Base-by-base conservation (phyloP, 495 filamentous ascomycete genomes). In the Penicillium simplicissimum region DNA sequence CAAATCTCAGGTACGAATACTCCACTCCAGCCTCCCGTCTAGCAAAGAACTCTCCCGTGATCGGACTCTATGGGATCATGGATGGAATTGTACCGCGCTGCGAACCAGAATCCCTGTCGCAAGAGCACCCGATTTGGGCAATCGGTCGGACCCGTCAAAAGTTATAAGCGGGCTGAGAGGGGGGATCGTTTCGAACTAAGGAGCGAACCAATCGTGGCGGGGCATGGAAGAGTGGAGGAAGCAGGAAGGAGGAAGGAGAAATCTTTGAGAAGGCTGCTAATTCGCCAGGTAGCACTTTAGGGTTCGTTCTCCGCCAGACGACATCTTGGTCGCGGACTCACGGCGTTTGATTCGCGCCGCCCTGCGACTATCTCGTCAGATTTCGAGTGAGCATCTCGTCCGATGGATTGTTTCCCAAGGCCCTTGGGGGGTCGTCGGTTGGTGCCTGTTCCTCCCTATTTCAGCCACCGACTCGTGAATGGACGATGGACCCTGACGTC, bases 401-500 rank as follows among this genome's bases (percentile, higher is more conserved):
- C n/a, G 38, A n/a, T 17, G 8, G 7, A 8, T 35, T 33, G 42
- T 35, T 17, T 38, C 15, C 23, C 23, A 25, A 3, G 23, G 23
- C 23, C n/a, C n/a, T n/a, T n/a, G n/a, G n/a, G 23, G 23, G 23
- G 36, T 13, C 9, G 58, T 59, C 63, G 51, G 55, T 45, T 49
- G 48, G 58, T 71, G 66, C 61, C 68, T 71, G 59, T 65, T 69
- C 59, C 66, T 68, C 60, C 68, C 68, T 67, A 60, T 57, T 67
- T 43, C 51, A 67, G 67, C 64, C 62, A 64, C 54, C 65, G 62
- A 54, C 55, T 43, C 42, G 55, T 58, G 55, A 45, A 2, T 45
- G 19, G 0, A 10, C 21, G 17, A 45, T 45, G 58, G 42, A 60
- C 55, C 57, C 53, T 35, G 43, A 33, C 19, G 21, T 31, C 49